phyloP scores from a whole-genome alignment of 345 rosid species.

The Salix arbutifolia region DNA sequence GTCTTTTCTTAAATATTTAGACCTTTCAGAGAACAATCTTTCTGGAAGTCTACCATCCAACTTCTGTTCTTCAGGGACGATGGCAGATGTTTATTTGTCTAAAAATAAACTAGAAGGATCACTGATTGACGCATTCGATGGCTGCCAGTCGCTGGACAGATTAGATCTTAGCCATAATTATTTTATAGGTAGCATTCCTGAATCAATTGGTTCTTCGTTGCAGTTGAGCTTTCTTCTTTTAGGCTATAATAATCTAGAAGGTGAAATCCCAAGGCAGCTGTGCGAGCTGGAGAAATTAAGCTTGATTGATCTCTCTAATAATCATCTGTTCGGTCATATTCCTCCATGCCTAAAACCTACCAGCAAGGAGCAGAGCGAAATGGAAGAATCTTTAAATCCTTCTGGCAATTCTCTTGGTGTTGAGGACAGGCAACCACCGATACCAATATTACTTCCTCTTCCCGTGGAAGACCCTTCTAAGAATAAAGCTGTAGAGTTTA shows the following conservation, averaged over 20 bases:
- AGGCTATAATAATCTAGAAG: not conserved
- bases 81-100: not conserved
- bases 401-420: no score
- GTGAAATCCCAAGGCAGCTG: not conserved
- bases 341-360: not conserved
- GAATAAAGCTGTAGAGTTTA: not conserved
- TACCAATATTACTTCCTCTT: not conserved
- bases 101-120: constrained; percentile 6
- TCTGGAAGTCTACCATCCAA: not conserved
- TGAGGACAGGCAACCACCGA: no score
- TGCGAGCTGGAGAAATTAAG: not conserved
- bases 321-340: not conserved
- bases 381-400: no score
- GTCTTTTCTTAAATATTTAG: not conserved
- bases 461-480: not conserved
- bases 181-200: no score
- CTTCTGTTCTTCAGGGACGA: not conserved
- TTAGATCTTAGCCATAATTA: no score
- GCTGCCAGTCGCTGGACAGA: not conserved
- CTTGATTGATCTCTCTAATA: not conserved
- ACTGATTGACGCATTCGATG: not conserved
- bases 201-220: no score
- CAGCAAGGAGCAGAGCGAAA: not conserved
- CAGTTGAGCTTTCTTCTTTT: no score
- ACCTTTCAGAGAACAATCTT: not conserved